phyloP scores from a whole-genome alignment of 1,139 yeast genomes.

The Blastobotrys arbuscula region DNA sequence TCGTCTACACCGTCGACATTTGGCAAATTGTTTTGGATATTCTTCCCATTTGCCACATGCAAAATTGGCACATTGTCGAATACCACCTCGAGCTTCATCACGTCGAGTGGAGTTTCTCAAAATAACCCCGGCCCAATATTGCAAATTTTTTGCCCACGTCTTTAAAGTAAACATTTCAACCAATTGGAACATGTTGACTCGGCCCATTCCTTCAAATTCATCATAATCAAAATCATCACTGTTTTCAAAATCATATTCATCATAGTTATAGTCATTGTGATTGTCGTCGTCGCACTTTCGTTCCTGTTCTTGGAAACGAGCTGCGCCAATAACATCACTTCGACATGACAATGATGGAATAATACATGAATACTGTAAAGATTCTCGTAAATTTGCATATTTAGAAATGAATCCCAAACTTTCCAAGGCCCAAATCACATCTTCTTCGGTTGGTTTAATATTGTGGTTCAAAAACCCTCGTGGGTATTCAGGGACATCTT shows the following conservation, averaged over 20 bases:
- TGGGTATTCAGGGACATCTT: slow-evolving; percentile 1
- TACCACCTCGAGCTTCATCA: slow-evolving; percentile 81
- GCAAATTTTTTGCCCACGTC: slow-evolving; percentile 64
- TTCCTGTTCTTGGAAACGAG: neutral
- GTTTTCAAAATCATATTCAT: slow-evolving; percentile 45
- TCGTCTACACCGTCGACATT: slow-evolving; percentile 88
- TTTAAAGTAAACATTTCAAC: slow-evolving; percentile 87
- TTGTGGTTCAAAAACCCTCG: slow-evolving; percentile 49
- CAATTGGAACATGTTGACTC: slow-evolving; percentile 75
- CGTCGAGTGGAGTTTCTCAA: slow-evolving; percentile 93
- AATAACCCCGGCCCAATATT: slow-evolving; percentile 95
- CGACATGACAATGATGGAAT: slow-evolving; percentile 41
- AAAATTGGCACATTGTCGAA: slow-evolving; percentile 90
- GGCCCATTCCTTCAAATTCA: slow-evolving; percentile 1
- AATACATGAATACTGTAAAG: slow-evolving; percentile 64
- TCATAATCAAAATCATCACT: slow-evolving; percentile 5
- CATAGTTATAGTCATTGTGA: slow-evolving; percentile 43
- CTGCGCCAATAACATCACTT: slow-evolving; percentile 4
- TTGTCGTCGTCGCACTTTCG: neutral
- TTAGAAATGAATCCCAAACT: slow-evolving; percentile 88
- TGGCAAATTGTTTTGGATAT: slow-evolving; percentile 85
- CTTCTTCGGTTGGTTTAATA: slow-evolving; percentile 84
- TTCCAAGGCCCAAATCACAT: slow-evolving; percentile 89
- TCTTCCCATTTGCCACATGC: slow-evolving; percentile 96
- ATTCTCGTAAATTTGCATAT: slow-evolving; percentile 72